A percentile compares a stretch with the other conserved stretches of the same genome.
Evolutionary conservation across 75 land plant genomes (phyloP).

Genomic region (Pinus tabuliformis): DNA sequence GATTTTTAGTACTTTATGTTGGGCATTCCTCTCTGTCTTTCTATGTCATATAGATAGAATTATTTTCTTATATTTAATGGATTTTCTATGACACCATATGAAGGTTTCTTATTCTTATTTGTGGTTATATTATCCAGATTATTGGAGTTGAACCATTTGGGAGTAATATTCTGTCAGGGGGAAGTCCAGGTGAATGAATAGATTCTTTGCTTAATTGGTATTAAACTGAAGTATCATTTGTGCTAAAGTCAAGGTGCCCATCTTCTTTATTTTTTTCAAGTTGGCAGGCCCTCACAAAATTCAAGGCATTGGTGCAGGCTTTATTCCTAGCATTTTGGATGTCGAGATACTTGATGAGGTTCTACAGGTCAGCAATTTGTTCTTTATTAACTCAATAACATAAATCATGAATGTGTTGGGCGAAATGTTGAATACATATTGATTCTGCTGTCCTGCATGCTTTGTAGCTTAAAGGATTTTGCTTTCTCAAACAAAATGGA

Average conservation of each 20-base stretch:
- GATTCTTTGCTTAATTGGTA: background rate
- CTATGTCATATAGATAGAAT: no score
- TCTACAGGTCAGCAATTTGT: constrained; percentile 33
- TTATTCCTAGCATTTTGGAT: constrained; percentile 68
- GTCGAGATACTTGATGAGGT: constrained; percentile 74
- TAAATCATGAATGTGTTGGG: background rate
- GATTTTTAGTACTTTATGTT: no score
- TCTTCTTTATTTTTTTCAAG: constrained; percentile 8
- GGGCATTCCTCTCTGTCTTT: no score
- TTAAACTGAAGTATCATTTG: background rate
- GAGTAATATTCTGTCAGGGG: constrained; percentile 38
- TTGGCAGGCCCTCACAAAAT: constrained; percentile 90
- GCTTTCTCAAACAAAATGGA: background rate
- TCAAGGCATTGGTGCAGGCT: constrained; percentile 87
- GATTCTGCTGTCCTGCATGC: background rate
- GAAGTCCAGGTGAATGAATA: constrained; percentile 29
- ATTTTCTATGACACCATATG: no score
- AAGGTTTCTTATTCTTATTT: no score
- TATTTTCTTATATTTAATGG: no score
- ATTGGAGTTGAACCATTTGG: constrained; percentile 55
- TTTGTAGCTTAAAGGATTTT: background rate
- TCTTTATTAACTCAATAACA: background rate
- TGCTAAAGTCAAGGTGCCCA: background rate
- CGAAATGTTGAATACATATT: background rate
- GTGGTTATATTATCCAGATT: constrained; percentile 19